Evolutionary conservation across 805 yeast genomes (phyloP), one percentile per base, ranked within the genome.

Genomic region (Teunomyces cretensis): DNA sequence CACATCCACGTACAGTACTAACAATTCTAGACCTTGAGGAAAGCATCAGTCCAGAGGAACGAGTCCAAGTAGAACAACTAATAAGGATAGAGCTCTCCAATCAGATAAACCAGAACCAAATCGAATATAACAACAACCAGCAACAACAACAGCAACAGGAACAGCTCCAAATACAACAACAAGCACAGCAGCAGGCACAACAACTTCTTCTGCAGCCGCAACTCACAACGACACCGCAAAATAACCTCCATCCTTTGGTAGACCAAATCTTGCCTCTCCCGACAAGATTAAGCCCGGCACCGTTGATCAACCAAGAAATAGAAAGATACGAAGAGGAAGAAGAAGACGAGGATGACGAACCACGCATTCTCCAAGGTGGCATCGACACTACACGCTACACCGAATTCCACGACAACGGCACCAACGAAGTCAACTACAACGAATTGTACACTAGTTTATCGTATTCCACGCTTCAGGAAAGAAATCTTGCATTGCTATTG

Each of bases 391-490:
- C 58, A 6, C 43, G 60, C 11, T 59, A 59, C 50, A 35, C 51
- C 4, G 53, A 51, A 47, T 40, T 55, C 41, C 27, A 13, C 17
- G 39, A 27, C 27, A 49, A 36, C 32, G 41, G 28, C 17, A 38
- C 37, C 15, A 35, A 45, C 7, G 65, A 61, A 15, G 42, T 48
- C 15, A 46, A 61, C 39, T 52, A 48, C 39, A 47, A 56, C 33
- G 55, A 57, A 19, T 47, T 70, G 51, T 64, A 67, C 48, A 61
- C 73, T 8, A 61, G 75, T 4, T 47, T 76, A 22, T 68, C 72
- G 26, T 75, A 75, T 53, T 55, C 76, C 2, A 49, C 57, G 16
- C 61, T 73, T 35, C 70, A 76, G 40, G 62, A 67, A 24, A 53
- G 79, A 14, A 67, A 72, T n/a, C 56, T 81, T 16, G 55, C 62